Evolutionary conservation across 2,329 filamentous ascomycete species (phyloP), one percentile per base, ranked within the genome.

Genomic region (Pseudocercospora macadamiae): DNA sequence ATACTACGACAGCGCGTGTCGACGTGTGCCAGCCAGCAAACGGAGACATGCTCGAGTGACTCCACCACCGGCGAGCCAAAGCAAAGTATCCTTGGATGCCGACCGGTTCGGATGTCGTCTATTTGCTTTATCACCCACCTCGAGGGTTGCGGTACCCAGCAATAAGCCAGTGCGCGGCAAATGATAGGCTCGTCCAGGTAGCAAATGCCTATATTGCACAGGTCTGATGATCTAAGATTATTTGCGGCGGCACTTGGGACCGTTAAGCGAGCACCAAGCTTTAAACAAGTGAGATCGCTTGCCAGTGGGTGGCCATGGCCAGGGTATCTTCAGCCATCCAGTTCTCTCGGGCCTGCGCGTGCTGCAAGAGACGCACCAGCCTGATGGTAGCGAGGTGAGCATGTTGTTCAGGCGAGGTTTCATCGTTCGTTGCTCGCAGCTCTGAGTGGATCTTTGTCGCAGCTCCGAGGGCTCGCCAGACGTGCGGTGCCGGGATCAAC

Each of bases 221-320:
- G 45, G 57, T 59, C 51, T 30, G 56, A 47, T 59, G 57, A 59
- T 59, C 52, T 55, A 45, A 55, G 36, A 44, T 32, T 37, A 32
- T 26, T 45, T 7, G 42, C 42, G 42, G 54, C 54, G 57, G 55
- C 37, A 54, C 42, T 45, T 37, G 57, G 28, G 34, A 39, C 34
- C 57, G 19, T 6, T 47, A 54, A 54, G 54, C 54, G 54, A 56
- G 37, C 44, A 30, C 53, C 51, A 55, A 55, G 25, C 45, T 55
- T 55, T 39, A 25, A 26, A 47, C 42, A 14, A n/a, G 45, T 39
- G 52, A 48, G 54, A 59, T 59, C 47, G 57, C 57, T 55, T 55
- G 52, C 57, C 26, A 30, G 51, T 32, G 34, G 55, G 4, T 19
- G 44, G 21, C 14, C 18, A 5, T 21, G 26, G 30, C 45, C 36